Evolutionary conservation across 257 asterid species (phyloP), one percentile per base, ranked within the genome.

Genomic region (Solanum virginianum): DNA sequence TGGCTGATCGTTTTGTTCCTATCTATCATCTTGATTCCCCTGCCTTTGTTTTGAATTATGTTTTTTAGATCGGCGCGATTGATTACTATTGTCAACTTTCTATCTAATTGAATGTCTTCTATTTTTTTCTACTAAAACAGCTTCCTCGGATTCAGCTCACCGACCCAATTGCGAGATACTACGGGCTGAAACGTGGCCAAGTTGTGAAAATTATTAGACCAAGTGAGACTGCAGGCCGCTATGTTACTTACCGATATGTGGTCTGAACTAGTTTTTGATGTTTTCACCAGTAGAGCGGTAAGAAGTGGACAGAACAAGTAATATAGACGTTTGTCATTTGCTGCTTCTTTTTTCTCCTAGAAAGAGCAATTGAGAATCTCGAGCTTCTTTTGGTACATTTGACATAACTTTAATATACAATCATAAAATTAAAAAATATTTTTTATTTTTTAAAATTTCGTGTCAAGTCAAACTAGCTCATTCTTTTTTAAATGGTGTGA

Each of bases 141-240:
- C 90, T 95, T 10, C 98, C 99, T 41, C 94, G 96, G 77, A 90
- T 95, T 80, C 98, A 94, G 89, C 82, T 94, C 20, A 93, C 95
- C 10, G 98, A 93, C 85, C 98, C 97, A 13, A 88, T 95, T 79
- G 93, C 98, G 32, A 89, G 95, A 90, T 95, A 94, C 66, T 95
- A 95, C 13, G 98, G 97, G 15, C 91, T 95, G 24, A 94, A 90
- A 88, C 93, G 98, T 6, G 94, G 95, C 16, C 95, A 95, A 56
- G 98, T 94, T 12, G 95, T 93, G 72, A 95, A 92, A 86, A 93
- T 95, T 17, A 94, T 90, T 83, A 92, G 99, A 41, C 95, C 99
- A 12, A 95, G 99, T 88, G 99, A 95, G 91, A 95, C 98, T 72
- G 98, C 98, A 51, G 98, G 99, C 5, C 92, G 92, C 15, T 94